Evolutionary conservation across 176 grass and related monocot genomes (phyloP).

Genomic region (Oryza australiensis): DNA sequence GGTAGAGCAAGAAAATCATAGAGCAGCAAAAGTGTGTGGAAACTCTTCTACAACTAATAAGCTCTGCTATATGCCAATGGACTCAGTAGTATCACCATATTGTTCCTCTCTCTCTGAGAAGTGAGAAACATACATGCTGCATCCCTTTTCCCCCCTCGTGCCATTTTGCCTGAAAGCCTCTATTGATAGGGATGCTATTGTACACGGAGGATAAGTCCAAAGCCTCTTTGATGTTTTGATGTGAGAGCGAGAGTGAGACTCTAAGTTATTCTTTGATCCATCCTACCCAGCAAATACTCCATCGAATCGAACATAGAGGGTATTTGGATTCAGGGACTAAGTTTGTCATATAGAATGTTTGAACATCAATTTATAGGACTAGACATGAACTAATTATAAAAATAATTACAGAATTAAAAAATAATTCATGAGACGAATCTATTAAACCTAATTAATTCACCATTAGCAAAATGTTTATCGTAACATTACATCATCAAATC

Average conservation of each 20-base stretch:
- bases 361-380: no score
- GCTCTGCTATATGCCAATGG: slow-evolving; percentile 9
- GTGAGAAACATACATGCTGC: background rate
- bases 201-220: slow-evolving; percentile 23
- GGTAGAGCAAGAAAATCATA: background rate
- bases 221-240: slow-evolving; percentile 31
- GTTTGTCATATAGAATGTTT: no score
- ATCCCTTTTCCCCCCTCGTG: slow-evolving; percentile 1
- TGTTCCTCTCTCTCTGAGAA: background rate
- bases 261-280: slow-evolving; percentile 8
- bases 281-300: background rate
- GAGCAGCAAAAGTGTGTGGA: background rate
- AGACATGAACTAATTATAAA: no score
- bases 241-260: background rate
- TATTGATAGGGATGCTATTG: slow-evolving; percentile 6
- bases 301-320: background rate
- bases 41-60: slow-evolving; percentile 27
- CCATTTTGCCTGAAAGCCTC: slow-evolving; percentile 34
- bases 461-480: no score
- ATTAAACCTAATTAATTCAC: no score
- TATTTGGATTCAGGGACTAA: no score
- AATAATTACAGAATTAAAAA: no score
- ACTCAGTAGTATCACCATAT: background rate
- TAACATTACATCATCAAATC: no score
- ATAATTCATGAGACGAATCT: no score